Evolutionary conservation across 148 eudicot species (phyloP).

Genomic region (Silene conica): DNA sequence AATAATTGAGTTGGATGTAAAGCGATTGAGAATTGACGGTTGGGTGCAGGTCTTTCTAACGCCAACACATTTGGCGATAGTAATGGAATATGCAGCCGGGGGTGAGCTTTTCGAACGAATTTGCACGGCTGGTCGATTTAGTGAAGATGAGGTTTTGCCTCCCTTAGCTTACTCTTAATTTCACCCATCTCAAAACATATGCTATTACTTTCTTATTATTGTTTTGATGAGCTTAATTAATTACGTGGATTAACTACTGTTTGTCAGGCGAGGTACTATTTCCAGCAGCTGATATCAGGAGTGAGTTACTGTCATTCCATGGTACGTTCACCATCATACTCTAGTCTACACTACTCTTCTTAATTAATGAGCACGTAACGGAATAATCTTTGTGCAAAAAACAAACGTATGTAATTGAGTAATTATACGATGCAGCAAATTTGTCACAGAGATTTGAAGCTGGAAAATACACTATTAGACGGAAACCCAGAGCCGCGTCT

Average conservation of each 20-base stretch:
- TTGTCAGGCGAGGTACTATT: conserved; percentile 67
- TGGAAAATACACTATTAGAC: conserved; percentile 75
- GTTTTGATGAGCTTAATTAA: too few species aligned
- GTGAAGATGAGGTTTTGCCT: conserved; percentile 59
- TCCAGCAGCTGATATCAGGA: conserved; percentile 75
- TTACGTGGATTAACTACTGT: too few species aligned
- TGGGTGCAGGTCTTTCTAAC: conserved; percentile 48
- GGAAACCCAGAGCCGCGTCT: conserved; percentile 53
- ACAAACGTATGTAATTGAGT: too few species aligned
- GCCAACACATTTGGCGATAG: conserved; percentile 68
- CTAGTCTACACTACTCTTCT: too few species aligned
- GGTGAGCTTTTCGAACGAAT: conserved; percentile 75
- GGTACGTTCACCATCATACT: conserved; percentile 29
- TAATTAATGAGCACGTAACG: too few species aligned
- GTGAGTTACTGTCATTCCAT: conserved; percentile 78
- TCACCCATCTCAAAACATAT: not conserved
- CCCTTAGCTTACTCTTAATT: not conserved
- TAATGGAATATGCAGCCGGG: conserved; percentile 78
- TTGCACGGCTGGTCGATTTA: conserved; percentile 68
- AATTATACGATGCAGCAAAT: conserved; percentile 48
- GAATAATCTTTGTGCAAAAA: too few species aligned
- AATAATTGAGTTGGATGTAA: too few species aligned
- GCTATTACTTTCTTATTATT: too few species aligned
- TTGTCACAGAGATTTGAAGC: conserved; percentile 79
- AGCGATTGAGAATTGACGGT: not conserved